phyloP scores from a whole-genome alignment of 306 rosid species.

The Purshia tridentata region DNA sequence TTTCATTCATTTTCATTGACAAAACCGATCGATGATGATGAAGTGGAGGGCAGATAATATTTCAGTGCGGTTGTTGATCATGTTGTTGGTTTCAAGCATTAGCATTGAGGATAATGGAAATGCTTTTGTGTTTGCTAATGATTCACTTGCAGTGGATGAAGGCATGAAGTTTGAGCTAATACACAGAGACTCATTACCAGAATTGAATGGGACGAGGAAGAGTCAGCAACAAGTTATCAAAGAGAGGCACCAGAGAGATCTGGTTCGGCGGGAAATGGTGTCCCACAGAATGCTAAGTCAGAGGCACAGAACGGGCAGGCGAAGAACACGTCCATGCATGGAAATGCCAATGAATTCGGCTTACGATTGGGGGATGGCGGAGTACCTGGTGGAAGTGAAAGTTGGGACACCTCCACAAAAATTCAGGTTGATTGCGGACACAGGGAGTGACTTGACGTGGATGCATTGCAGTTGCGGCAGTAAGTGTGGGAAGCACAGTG shows the following conservation, averaged over 20 bases:
- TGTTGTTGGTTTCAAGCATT: conserved; percentile 24
- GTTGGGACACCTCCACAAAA: conserved; percentile 66
- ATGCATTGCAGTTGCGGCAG: conserved; percentile 39
- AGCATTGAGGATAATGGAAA: neutral
- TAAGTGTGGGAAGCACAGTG: neutral
- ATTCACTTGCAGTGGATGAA: neutral
- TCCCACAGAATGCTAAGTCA: conserved; percentile 5
- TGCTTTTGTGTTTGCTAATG: conserved; percentile 10
- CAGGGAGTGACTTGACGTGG: conserved; percentile 87
- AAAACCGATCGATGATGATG: neutral
- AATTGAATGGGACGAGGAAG: neutral
- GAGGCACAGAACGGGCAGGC: conserved; percentile 16
- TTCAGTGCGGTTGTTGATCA: neutral
- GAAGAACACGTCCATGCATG: conserved; percentile 10
- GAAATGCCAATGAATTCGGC: conserved; percentile 51
- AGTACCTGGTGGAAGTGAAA: conserved; percentile 56
- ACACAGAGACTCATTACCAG: conserved; percentile 41
- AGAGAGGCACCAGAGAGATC: conserved; percentile 43
- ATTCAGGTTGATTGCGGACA: conserved; percentile 58
- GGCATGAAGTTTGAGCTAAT: conserved; percentile 44
- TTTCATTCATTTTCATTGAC: no score
- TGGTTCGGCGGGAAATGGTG: conserved; percentile 21
- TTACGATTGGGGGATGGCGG: conserved; percentile 48
- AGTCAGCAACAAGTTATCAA: conserved; percentile 18
- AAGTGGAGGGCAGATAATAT: neutral